Percentiles rank a stretch among this genome's conserved stretches.
These are phyloP conservation scores for Allantophomopsis lycopodina DNA, from an alignment of 2,329 filamentous ascomycete species.

Conservation along the genomic window DNA sequence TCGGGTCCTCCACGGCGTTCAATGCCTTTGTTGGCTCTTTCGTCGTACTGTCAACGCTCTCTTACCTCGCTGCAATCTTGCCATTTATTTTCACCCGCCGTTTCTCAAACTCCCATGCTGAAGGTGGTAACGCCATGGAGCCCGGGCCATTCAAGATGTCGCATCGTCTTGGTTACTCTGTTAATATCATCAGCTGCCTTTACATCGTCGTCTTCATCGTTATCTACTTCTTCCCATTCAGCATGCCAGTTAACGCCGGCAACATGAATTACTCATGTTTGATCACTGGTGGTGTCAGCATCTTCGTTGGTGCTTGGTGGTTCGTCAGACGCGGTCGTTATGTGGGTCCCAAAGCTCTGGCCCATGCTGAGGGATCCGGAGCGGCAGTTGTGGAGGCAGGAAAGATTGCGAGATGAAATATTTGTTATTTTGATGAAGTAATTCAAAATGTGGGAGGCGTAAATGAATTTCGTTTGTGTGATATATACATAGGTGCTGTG, in stretches of 20 bases:
- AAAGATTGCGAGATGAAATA: too few species aligned
- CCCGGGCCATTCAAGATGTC: conserved; percentile 44
- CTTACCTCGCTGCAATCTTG: conserved; percentile 47
- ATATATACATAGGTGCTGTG: too few species aligned
- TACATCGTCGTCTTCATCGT: conserved; percentile 46
- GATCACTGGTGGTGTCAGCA: conserved; percentile 25
- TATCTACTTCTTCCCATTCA: conserved; percentile 43
- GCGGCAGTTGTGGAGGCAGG: too few species aligned
- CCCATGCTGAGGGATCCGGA: background rate
- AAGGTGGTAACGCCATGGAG: conserved; percentile 16
- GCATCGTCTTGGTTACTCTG: conserved; percentile 26
- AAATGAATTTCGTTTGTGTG: too few species aligned
- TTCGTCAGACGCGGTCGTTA: background rate
- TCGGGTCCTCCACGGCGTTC: conserved; percentile 49
- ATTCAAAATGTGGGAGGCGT: too few species aligned
- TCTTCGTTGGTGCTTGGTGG: conserved; percentile 22
- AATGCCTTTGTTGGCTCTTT: conserved; percentile 47
- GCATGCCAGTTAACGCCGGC: conserved; percentile 24
- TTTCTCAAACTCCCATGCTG: conserved; percentile 7
- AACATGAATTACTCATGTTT: conserved; percentile 36
- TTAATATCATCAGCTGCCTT: conserved; percentile 32
- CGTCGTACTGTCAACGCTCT: conserved; percentile 35
- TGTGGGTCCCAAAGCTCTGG: background rate
- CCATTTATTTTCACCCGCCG: conserved; percentile 31
- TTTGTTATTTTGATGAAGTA: too few species aligned